Base-by-base conservation (phyloP, 1,284 basidiomycete species). In the Gastroboletus turbinatus region DNA sequence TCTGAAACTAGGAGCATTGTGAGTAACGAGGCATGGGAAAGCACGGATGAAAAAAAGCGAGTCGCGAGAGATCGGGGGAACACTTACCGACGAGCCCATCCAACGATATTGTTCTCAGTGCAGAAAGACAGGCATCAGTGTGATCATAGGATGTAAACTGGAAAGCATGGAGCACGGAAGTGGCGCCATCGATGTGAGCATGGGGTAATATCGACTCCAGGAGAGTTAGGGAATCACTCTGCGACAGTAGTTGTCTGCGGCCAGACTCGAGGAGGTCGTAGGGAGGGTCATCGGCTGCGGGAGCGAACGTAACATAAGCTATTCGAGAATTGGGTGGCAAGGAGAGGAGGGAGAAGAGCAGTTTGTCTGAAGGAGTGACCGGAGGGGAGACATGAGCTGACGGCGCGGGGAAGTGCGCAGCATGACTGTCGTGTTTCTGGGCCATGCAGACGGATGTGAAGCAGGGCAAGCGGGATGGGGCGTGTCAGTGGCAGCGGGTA, bases 221-320 rank as follows among this genome's bases (percentile, higher is more conserved):
- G 46, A 85, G 66, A 14, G 57, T 57, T 25, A 56, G 68, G 40
- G 64, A 69, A 33, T 56, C 57, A 60, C 80, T 79, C 48, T 68
- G 71, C 25, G 70, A 66, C 13, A 82, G 52, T 4, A 88, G 62
- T 2, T 70, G 68, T 58, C 81, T 76, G 50, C 87, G 77, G 6
- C 82, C 85, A 25, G 72, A 61, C 63, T 90, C 87, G 52, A 89
- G 69, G 48, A 69, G 63, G 40, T 82, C 78, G 46, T 76, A 72
- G 47, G 72, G 62, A 32, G 60, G 63, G 3, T 67, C 50, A 44
- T 71, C 60, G 16, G 60, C 55, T 25, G 66, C 54, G 7, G 79
- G 73, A n/a, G 70, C 60, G 66, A 78, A 83, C 49, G 78, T 72
- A 44, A 75, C 73, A 65, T 80, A 85, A 23, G 68, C 68, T 53